Evolutionary conservation across 345 rosid genomes (phyloP).

Genomic region (Lagerstroemia speciosa): DNA sequence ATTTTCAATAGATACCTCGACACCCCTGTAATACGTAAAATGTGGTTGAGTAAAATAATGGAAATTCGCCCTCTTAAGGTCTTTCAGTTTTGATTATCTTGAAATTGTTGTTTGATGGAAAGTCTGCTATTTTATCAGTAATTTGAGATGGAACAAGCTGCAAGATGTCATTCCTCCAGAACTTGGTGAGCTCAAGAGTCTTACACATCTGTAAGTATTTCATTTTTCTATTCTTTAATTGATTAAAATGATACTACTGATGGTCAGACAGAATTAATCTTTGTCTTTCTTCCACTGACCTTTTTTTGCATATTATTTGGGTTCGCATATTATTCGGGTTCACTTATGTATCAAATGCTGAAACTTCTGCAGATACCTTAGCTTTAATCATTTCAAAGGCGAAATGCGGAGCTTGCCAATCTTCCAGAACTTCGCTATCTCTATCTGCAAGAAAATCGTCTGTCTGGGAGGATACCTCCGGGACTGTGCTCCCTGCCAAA

Average conservation of each 20-base stretch:
- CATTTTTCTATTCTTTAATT: background rate
- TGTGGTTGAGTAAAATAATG: background rate
- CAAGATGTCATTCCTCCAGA: conserved; percentile 89
- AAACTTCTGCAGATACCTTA: conserved; percentile 50
- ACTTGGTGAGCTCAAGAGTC: conserved; percentile 78
- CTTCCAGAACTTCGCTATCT: conserved; percentile 89
- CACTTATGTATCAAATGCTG: background rate
- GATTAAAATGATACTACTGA: background rate
- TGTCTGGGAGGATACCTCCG: conserved; percentile 72
- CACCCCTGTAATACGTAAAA: background rate
- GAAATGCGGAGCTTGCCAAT: conserved; percentile 75
- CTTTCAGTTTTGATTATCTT: background rate
- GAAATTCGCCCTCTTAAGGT: background rate
- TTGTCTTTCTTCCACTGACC: too few relatives aligned
- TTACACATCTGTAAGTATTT: conserved; percentile 75
- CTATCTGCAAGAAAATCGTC: conserved; percentile 87
- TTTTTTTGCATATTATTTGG: too few relatives aligned
- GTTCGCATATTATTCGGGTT: background rate
- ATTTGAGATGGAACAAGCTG: conserved; percentile 90
- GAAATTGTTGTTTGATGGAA: background rate
- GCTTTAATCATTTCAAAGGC: conserved; percentile 92
- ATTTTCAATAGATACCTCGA: background rate
- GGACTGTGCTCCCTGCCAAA: conserved; percentile 69
- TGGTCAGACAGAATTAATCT: too few relatives aligned
- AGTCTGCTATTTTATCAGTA: conserved; percentile 28